Evolutionary conservation across 768 basidiomycete species (phyloP).

Genomic region (Calocybe indica): DNA sequence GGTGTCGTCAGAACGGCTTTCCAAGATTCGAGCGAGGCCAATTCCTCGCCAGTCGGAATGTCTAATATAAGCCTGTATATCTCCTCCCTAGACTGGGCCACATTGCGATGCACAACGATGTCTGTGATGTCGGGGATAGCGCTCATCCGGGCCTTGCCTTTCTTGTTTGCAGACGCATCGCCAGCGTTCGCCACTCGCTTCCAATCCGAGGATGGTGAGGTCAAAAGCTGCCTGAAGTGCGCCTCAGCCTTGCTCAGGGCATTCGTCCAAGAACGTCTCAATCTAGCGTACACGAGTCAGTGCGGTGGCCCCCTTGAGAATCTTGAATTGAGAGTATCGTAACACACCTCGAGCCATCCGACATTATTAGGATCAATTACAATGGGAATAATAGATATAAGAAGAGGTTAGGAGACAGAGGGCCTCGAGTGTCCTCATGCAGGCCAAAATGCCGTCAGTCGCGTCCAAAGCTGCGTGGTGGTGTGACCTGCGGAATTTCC

Average conservation of each 20-base stretch:
- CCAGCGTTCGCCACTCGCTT: constrained; percentile 58
- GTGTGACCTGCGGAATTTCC: constrained; percentile 8
- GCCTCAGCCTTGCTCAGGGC: constrained; percentile 71
- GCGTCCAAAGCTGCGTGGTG: constrained; percentile 5
- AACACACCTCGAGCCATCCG: constrained; percentile 57
- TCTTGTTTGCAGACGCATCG: constrained; percentile 37
- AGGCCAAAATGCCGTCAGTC: constrained; percentile 1
- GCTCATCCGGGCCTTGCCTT: constrained; percentile 54
- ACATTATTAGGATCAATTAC: constrained; percentile 24
- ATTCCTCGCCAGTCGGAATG: constrained; percentile 58
- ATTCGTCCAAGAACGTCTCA: constrained; percentile 78
- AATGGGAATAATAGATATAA: neutral
- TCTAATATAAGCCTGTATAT: constrained; percentile 83
- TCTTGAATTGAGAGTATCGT: neutral
- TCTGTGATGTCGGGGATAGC: constrained; percentile 58
- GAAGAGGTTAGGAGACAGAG: constrained; percentile 2
- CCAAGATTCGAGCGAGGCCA: constrained; percentile 68
- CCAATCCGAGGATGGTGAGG: constrained; percentile 73
- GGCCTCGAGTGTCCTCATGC: constrained; percentile 3
- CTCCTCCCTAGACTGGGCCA: constrained; percentile 63
- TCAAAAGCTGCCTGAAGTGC: constrained; percentile 72
- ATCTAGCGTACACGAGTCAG: constrained; percentile 33
- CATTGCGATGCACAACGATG: constrained; percentile 73
- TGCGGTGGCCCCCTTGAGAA: neutral
- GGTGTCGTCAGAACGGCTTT: constrained; percentile 78